Evolutionary conservation across 2,329 filamentous ascomycete species (phyloP), one percentile per base, ranked within the genome.

Genomic region (Colletotrichum sp.): DNA sequence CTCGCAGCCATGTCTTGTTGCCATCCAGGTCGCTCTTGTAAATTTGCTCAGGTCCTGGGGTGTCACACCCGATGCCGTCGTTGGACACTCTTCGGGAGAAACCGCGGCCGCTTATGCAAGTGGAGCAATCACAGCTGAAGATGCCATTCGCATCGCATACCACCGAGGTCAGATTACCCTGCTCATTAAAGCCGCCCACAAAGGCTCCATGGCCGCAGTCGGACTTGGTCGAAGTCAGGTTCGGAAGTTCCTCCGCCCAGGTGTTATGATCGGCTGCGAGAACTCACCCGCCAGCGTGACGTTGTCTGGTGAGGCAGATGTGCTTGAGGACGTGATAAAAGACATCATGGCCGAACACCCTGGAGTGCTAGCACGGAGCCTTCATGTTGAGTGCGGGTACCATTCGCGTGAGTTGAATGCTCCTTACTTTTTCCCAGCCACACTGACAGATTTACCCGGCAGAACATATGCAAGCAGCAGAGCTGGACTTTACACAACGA

Each of bases 171-270:
- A 85, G 34, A 75, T 70, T 28, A 76, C 71, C 13, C 55, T 55
- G 16, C 27, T 70, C 6, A 69, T 76, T 18, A 76, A 76, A 34
- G 64, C 70, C 30, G 68, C 66, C 5, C 75, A 70, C 16, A 66
- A 82, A 6, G 90, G 90, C 0, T 82, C 86, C 9, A 92, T 92
- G 91, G 85, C 91, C 80, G 90, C 90, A 1, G 88, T 91, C 4
- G 90, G 88, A 3, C 84, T 85, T 2, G 86, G 83, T 52, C 84
- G 86, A 27, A 16, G 58, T 58, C 64, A 77, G 22, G 48, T 66
- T 9, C 76, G 78, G 12, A 3, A 62, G 52, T 22, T 64, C 64
- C n/a, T 83, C 80, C 18, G 79, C 76, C 13, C 86, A 84, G 85
- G 80, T 6, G 74, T 83, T n/a, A 79, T 73, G 1, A 78, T 84